Percentiles rank a stretch among this genome's conserved stretches.
phyloP scores from a whole-genome alignment of 768 basidiomycete genomes.

The Brasilioporus rufonigricans region DNA sequence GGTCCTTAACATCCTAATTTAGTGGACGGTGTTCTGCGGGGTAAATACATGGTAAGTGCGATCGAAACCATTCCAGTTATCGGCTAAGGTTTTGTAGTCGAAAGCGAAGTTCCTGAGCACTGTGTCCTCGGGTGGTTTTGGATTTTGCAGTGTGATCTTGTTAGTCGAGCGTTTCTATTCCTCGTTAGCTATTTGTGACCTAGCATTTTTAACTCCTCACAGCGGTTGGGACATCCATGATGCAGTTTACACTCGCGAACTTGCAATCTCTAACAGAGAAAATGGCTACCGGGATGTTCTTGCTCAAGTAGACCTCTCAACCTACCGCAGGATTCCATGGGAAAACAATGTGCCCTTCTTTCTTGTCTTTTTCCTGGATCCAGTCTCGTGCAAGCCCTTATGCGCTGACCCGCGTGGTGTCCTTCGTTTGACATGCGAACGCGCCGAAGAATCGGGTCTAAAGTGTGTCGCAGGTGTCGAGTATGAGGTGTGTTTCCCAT shows the following conservation, averaged over 20 bases:
- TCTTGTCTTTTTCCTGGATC: conserved; percentile 86
- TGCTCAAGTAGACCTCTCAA: conserved; percentile 83
- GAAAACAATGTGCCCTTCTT: conserved; percentile 92
- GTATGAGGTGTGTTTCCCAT: conserved; percentile 66
- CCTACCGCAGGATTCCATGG: conserved; percentile 88
- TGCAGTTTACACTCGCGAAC: conserved; percentile 75
- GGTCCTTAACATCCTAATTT: conserved; percentile 8
- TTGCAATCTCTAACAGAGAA: conserved; percentile 83
- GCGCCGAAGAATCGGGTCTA: conserved; percentile 47
- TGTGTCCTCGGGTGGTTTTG: conserved; percentile 78
- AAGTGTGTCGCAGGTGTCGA: conserved; percentile 85
- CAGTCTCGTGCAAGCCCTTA: conserved; percentile 75
- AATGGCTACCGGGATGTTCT: conserved; percentile 93
- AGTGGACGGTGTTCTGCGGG: conserved; percentile 93
- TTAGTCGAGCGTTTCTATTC: conserved; percentile 36
- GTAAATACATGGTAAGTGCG: conserved; percentile 81
- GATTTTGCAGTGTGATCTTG: conserved; percentile 94
- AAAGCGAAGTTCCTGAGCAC: conserved; percentile 89
- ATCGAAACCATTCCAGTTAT: background rate
- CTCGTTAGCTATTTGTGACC: background rate
- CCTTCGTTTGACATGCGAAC: conserved; percentile 55
- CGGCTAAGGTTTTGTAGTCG: conserved; percentile 49
- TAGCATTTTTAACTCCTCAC: conserved; percentile 2
- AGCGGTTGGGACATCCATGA: conserved; percentile 96
- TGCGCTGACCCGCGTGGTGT: conserved; percentile 86